These are phyloP conservation scores for Stagonosporopsis vannaccii DNA, from an alignment of 2,329 filamentous ascomycete species.

Conservation along the genomic window DNA sequence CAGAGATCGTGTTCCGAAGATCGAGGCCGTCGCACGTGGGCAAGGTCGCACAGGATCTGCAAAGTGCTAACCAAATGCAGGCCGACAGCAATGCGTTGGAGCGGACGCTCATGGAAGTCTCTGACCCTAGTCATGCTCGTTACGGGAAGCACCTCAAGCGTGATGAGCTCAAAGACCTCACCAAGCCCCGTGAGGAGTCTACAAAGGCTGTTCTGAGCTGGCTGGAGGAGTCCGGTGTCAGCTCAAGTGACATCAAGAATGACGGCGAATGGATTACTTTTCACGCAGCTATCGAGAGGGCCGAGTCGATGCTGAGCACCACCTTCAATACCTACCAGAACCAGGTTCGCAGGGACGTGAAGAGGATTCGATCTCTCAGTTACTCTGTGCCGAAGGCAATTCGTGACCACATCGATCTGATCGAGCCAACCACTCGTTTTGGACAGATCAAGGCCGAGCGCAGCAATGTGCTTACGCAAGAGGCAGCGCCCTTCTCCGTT, in stretches of 20 bases:
- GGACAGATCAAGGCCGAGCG: slow-evolving; percentile 57
- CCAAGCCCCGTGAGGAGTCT: slow-evolving; percentile 60
- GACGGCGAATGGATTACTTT: slow-evolving; percentile 70
- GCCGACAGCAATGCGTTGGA: slow-evolving; percentile 62
- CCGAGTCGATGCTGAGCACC: slow-evolving; percentile 65
- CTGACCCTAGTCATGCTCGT: slow-evolving; percentile 63
- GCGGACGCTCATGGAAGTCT: slow-evolving; percentile 66
- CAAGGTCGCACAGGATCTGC: slow-evolving; percentile 1
- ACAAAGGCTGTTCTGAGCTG: slow-evolving; percentile 62
- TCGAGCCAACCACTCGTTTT: slow-evolving; percentile 72
- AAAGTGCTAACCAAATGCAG: slow-evolving; percentile 46
- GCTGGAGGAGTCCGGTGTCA: slow-evolving; percentile 62
- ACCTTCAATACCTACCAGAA: slow-evolving; percentile 65
- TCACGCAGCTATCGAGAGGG: slow-evolving; percentile 58
- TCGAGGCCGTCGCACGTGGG: not conserved
- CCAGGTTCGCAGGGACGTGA: slow-evolving; percentile 48
- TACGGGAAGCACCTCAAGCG: slow-evolving; percentile 70
- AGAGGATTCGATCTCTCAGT: slow-evolving; percentile 62
- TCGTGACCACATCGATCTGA: slow-evolving; percentile 64
- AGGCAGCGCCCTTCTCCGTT: slow-evolving; percentile 28
- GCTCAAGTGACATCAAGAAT: slow-evolving; percentile 55
- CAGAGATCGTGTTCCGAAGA: not conserved
- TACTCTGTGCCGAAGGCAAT: slow-evolving; percentile 69
- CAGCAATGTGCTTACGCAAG: slow-evolving; percentile 44
- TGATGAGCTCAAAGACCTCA: slow-evolving; percentile 63